Evolutionary conservation across 2,329 filamentous ascomycete genomes (phyloP), one percentile per base, ranked within the genome.

Genomic region (Verticillium nubilum): DNA sequence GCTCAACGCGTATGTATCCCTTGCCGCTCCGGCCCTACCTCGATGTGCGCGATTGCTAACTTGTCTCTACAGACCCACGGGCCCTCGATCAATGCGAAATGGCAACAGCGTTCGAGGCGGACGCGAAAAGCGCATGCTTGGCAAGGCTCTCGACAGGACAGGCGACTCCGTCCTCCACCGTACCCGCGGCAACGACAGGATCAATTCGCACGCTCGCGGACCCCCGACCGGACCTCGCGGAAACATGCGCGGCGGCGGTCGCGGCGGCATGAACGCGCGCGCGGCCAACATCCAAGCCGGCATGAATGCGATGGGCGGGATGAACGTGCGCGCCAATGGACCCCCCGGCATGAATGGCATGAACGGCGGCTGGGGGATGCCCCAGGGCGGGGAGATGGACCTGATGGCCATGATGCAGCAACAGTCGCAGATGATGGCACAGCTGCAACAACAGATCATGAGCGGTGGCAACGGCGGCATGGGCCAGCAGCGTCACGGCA

Each of bases 1-100:
- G 64, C 64, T 84, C 42, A 86, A 84, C 72, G 84, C 80, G 83
- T 89, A 85, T 68, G 86, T 80, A 53, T 26, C 60, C 57, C 42
- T 12, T 25, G 9, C 19, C 56, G 17, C 23, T 23, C 27, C 25
- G 35, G 13, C 19, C 58, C 57, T 35, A 35, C 58, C 57, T 56
- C 58, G 59, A 56, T 52, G 54, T 37, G 58, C 37, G 60, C 50
- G 26, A n/a, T 60, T 65, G 70, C 78, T 84, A 74, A 84, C 76
- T 6, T 7, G 42, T 4, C 9, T 59, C 31, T 29, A 61, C 68
- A 61, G 68, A 97, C 95, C 95, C 10, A 98, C 92, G 57, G 95
- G 94, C 59, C 95, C 95, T 19, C 95, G 93, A 73, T 92, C 93
- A 33, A 97, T 98, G 92, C 90, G 95, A 69, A 91, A 89, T 71